A percentile compares a stretch with the other conserved stretches of the same genome.
Evolutionary conservation across 208 protist species (phyloP).

Genomic region (Crithidia acanthocephali): DNA sequence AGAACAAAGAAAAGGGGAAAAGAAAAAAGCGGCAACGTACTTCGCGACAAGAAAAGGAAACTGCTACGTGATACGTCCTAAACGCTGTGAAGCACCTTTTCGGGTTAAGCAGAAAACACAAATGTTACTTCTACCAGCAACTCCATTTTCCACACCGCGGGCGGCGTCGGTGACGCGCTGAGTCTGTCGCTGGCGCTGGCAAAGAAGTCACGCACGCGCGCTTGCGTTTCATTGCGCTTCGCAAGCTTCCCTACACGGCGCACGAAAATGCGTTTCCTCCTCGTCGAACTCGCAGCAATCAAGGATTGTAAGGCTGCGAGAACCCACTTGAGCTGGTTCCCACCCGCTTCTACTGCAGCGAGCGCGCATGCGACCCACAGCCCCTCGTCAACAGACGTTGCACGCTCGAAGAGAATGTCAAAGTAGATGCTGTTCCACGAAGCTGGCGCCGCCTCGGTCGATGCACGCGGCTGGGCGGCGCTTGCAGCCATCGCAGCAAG

Average conservation of each 20-base stretch:
- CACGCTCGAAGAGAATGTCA: constrained; percentile 32
- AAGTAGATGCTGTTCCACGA: constrained; percentile 29
- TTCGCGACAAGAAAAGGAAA: too few species aligned
- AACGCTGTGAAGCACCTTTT: too few species aligned
- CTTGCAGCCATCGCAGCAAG: constrained; percentile 7
- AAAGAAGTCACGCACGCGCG: constrained; percentile 25
- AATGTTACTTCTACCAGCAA: constrained; percentile 20
- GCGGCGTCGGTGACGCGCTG: neutral
- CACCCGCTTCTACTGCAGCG: constrained; percentile 2
- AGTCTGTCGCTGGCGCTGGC: constrained; percentile 16
- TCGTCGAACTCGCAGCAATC: constrained; percentile 29
- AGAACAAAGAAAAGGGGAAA: too few species aligned
- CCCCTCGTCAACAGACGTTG: constrained; percentile 31
- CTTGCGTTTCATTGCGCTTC: constrained; percentile 15
- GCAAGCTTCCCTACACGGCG: constrained; percentile 7
- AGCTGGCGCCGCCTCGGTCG: neutral
- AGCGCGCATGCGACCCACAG: constrained; percentile 30
- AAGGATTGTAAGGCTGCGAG: constrained; percentile 24
- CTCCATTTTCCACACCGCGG: constrained; percentile 28
- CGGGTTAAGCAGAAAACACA: constrained; percentile 23
- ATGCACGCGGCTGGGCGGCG: neutral
- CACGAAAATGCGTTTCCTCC: constrained; percentile 28
- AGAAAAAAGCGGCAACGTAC: too few species aligned
- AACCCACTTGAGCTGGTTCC: constrained; percentile 5
- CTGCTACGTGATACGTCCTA: too few species aligned